Conservation (phyloP, 768 basidiomycete species). For the Lactarius vividus region DNA sequence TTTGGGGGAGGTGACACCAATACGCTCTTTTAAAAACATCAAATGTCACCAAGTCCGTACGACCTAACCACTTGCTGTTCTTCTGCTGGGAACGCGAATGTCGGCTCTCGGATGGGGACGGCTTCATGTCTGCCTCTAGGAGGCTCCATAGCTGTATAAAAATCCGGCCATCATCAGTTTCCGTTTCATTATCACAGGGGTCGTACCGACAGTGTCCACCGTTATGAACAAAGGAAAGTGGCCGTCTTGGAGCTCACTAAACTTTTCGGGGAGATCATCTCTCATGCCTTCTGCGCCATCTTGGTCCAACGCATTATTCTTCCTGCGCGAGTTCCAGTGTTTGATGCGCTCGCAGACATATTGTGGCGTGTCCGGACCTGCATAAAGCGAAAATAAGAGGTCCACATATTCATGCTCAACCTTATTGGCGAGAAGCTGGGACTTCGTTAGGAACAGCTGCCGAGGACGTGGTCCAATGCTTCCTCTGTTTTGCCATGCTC, state of each 20-base stretch:
- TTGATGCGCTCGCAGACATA: constrained; percentile 39
- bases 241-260: constrained; percentile 52
- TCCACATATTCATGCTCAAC: constrained; percentile 66
- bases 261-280: constrained; percentile 48
- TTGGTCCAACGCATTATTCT: constrained; percentile 36
- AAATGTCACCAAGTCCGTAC: constrained; percentile 40
- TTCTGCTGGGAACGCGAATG: constrained; percentile 8
- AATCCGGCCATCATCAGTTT: not conserved
- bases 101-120: not conserved
- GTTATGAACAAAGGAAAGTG: constrained; percentile 74
- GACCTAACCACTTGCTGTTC: constrained; percentile 4
- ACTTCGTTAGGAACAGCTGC: constrained; percentile 74
- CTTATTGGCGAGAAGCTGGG: constrained; percentile 59
- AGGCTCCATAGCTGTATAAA: constrained; percentile 44
- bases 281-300: constrained; percentile 46
- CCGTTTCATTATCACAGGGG: not conserved
- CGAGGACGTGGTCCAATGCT: constrained; percentile 47
- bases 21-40: constrained; percentile 48
- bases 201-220: constrained; percentile 50
- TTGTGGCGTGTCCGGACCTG: constrained; percentile 37
- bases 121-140: constrained; percentile 45
- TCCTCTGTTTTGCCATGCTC: constrained; percentile 44
- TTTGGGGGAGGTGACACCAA: constrained; percentile 58
- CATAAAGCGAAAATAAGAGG: constrained; percentile 44
- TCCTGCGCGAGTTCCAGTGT: constrained; percentile 22